Percentiles rank a stretch among this genome's conserved stretches.
Conservation (phyloP, 192 early-diverging fungal genomes). For the Physocladia obscura region DNA sequence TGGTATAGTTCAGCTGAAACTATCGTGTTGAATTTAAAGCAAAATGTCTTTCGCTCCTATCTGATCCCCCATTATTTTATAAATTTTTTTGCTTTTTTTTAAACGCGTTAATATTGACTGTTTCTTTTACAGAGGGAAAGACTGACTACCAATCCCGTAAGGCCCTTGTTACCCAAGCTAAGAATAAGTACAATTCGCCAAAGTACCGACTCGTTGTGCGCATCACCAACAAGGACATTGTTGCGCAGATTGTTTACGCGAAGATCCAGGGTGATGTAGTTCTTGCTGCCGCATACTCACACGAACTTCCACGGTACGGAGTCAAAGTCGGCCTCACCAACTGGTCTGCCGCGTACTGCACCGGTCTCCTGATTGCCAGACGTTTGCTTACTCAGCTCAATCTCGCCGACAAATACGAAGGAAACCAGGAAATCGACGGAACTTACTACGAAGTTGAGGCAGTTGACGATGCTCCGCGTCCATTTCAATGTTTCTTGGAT, state of each 20-base stretch:
- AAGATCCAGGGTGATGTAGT: slow-evolving; percentile 97
- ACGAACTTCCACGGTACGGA: slow-evolving; percentile 94
- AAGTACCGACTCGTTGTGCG: slow-evolving; percentile 99
- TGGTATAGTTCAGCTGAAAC: slow-evolving; percentile 78
- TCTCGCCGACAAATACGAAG: slow-evolving; percentile 95
- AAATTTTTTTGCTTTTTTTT: not conserved
- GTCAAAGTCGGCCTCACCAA: slow-evolving; percentile 99
- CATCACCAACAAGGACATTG: slow-evolving; percentile 97
- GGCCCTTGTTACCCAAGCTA: slow-evolving; percentile 97
- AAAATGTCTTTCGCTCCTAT: slow-evolving; percentile 86
- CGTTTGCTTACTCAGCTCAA: slow-evolving; percentile 93
- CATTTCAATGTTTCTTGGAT: slow-evolving; percentile 98
- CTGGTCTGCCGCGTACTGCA: slow-evolving; percentile 98
- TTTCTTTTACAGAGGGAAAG: slow-evolving; percentile 86
- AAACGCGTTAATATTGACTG: not conserved
- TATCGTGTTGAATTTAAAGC: slow-evolving; percentile 56
- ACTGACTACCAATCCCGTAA: slow-evolving; percentile 99
- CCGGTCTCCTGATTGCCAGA: slow-evolving; percentile 94
- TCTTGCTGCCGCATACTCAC: slow-evolving; percentile 90
- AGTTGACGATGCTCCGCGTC: slow-evolving; percentile 83
- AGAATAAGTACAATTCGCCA: slow-evolving; percentile 99
- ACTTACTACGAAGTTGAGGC: slow-evolving; percentile 83
- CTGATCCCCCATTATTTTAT: slow-evolving; percentile 52
- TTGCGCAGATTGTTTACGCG: slow-evolving; percentile 96
- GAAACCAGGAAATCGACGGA: slow-evolving; percentile 89